Base-by-base conservation (phyloP, 768 basidiomycete species). In the Flagelloscypha sp. region DNA sequence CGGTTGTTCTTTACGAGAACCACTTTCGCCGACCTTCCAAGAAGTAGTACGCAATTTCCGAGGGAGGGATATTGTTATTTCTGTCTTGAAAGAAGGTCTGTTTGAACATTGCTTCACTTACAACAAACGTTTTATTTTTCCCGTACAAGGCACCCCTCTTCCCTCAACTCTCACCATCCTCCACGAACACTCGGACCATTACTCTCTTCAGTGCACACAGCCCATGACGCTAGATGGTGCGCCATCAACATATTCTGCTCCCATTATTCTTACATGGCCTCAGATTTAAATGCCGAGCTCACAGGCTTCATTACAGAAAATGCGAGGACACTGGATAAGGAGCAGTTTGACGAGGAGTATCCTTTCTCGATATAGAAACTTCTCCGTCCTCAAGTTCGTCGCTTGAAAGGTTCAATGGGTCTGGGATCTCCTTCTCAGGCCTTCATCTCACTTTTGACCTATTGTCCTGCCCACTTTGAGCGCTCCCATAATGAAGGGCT, bases 111-210 rank as follows among this genome's bases (percentile, higher is more conserved):
- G 10, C 27, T 7, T 7, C 3, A n/a, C n/a, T n/a, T n/a, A n/a
- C n/a, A n/a, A n/a, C n/a, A n/a, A n/a, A n/a, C n/a, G n/a, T n/a
- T 16, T 4, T 11, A 24, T 8, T 12, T 10, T 3, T 13, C 4
- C 11, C 7, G 11, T 15, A 28, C 16, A 18, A 33, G 38, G 38
- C 2, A 33, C 30, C 5, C 3, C 25, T 8, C 38, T 39, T 8
- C 38, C 38, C 24, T 7, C 15, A 10, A 33, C 38, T 7, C 25
- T 39, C 2, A 39, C 38, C 6, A 3, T 39, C 19, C 32, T 39
- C 3, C 38, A 39, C 27, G 38, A 39, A 22, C 38, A 39, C 21
- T 39, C 38, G 24, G 38, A 39, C 32, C 38, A 39, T 33, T 39
- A 18, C 11, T 39, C 38, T 18, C 4, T 39, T 18, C 38, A 39